phyloP scores from a whole-genome alignment of 192 early-diverging fungal genomes.

The Coemansia aciculifera region DNA sequence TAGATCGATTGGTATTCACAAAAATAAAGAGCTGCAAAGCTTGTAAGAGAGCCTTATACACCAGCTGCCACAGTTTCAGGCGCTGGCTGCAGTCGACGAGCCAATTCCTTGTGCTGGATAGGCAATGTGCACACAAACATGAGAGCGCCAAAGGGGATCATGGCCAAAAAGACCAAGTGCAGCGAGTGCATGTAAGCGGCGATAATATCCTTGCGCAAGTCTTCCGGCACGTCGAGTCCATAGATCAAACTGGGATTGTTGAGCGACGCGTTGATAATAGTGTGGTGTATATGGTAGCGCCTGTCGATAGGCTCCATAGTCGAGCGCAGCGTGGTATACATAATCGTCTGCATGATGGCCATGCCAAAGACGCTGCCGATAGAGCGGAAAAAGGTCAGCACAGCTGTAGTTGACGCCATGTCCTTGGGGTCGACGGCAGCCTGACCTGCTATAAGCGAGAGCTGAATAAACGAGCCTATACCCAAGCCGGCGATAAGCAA shows the following conservation, averaged over 20 bases:
- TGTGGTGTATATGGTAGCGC: slow-evolving; percentile 44
- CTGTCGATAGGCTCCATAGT: slow-evolving; percentile 8
- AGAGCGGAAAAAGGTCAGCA: slow-evolving; percentile 68
- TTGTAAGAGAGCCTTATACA: background rate
- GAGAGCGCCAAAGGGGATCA: slow-evolving; percentile 57
- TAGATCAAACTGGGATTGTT: slow-evolving; percentile 52
- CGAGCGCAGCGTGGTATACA: slow-evolving; percentile 48
- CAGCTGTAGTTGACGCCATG: slow-evolving; percentile 69
- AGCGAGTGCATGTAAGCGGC: slow-evolving; percentile 60
- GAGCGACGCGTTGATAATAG: slow-evolving; percentile 35
- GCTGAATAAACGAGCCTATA: slow-evolving; percentile 74
- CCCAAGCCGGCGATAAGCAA: slow-evolving; percentile 76
- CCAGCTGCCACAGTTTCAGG: background rate
- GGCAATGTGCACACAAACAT: slow-evolving; percentile 59
- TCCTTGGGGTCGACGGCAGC: slow-evolving; percentile 59
- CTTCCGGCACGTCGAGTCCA: slow-evolving; percentile 29
- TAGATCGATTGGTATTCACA: background rate
- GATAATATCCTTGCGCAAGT: slow-evolving; percentile 51
- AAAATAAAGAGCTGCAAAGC: background rate
- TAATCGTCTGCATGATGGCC: slow-evolving; percentile 60
- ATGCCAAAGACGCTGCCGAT: slow-evolving; percentile 66
- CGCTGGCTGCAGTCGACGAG: slow-evolving; percentile 27
- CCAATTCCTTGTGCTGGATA: slow-evolving; percentile 53
- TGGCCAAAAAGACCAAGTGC: slow-evolving; percentile 56
- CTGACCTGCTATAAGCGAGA: slow-evolving; percentile 70